Evolutionary conservation across 1,284 basidiomycete genomes (phyloP), one percentile per base, ranked within the genome.

Genomic region (Gymnopus androsaceus): DNA sequence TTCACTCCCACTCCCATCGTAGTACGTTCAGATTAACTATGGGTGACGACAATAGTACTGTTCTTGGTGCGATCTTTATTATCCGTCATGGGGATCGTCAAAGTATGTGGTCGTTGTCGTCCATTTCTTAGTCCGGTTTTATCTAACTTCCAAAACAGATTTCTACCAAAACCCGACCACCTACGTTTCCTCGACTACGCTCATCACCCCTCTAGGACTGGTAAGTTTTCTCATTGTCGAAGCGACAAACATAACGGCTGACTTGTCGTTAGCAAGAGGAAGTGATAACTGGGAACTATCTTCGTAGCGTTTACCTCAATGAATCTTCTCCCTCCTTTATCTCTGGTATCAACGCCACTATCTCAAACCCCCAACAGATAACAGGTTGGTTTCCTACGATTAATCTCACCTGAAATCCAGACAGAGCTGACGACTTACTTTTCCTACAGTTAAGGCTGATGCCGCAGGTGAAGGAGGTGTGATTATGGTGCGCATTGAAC

Each of bases 181-280:
- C 7, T 92, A 94, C 71, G 73, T 80, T 11, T 77, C 87, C 4
- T 77, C 80, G 6, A 73, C 76, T 42, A 92, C 90, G 8, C 75
- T 78, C 55, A 83, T 92, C 62, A 94, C 92, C 1, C 83, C 91
- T 15, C 77, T 94, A 27, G 92, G 92, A 47, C 87, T 85, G 67
- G 87, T 88, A 62, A 51, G 75, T 63, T 46, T 31, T 19, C 31
- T 49, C 23, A 7, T 44, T 34, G 23, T 25, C n/a, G 11, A 30
- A 27, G 36, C 12, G 3, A 38, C 15, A 7, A 21, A 36, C 23
- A 54, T 42, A 40, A 61, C 21, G 19, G 52, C 11, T 55, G 42
- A 40, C 58, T 61, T 59, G 58, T 49, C 46, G 57, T 25, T 56
- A 87, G 84, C 69, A 70, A 64, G 77, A 94, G 75, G 80, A 88